Evolutionary conservation across 129 eudicot genomes (phyloP).

Genomic region (Helianthus tuberosus): DNA sequence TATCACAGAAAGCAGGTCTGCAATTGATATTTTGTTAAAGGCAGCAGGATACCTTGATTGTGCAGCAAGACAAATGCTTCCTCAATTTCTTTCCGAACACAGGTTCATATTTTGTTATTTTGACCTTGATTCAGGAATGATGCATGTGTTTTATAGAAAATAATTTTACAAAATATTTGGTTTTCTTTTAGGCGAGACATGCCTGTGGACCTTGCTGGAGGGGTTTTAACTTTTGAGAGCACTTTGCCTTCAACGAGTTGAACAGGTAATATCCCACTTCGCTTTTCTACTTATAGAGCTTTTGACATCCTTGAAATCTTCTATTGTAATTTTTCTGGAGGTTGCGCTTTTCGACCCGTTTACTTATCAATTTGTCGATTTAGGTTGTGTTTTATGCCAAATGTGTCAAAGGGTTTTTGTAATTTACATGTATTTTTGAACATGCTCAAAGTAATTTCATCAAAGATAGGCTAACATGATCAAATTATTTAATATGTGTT

Average conservation of each 20-base stretch:
- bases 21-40: slow-evolving; percentile 80
- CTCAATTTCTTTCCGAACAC: slow-evolving; percentile 74
- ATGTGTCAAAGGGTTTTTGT: not conserved
- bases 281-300: not conserved
- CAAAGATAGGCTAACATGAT: not conserved
- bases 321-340: not conserved
- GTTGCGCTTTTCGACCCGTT: not conserved
- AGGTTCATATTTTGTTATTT: slow-evolving; percentile 51
- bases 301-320: too few relatives aligned
- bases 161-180: too few relatives aligned
- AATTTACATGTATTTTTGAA: not conserved
- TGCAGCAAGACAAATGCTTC: slow-evolving; percentile 84
- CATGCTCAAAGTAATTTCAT: not conserved
- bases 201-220: too few relatives aligned
- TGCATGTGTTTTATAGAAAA: too few relatives aligned
- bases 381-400: not conserved
- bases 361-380: not conserved
- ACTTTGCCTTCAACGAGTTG: too few relatives aligned
- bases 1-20: slow-evolving; percentile 79
- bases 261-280: too few relatives aligned
- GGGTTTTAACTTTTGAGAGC: too few relatives aligned
- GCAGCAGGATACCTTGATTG: slow-evolving; percentile 99
- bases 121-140: too few relatives aligned
- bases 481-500: not conserved
- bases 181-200: too few relatives aligned